Evolutionary conservation across 371 early-diverging fungal species (phyloP), one percentile per base, ranked within the genome.

Genomic region (Lichtheimia ramosa): DNA sequence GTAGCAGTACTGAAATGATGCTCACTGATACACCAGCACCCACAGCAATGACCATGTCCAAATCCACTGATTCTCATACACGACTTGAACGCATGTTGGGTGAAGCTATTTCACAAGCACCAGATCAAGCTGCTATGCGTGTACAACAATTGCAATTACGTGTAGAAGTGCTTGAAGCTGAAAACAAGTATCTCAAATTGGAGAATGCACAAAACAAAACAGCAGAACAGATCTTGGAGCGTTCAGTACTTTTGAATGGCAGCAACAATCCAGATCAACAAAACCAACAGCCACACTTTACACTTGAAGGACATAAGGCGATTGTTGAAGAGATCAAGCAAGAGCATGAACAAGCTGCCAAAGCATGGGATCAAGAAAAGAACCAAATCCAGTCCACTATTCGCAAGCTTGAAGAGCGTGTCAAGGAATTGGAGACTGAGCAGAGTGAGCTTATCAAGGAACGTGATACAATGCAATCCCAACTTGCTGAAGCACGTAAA

Each of bases 361-460:
- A 66, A n/a, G 48, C 42, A 0, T 73, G 74, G 69, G 60, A 65
- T 18, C 50, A 50, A 16, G 63, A 66, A 43, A 42, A 56, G 25
- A 62, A 57, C 4, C 56, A 57, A 23, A 41, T 61, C 46, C 27
- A 48, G 34, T 59, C 64, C 51, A 54, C 66, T 12, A 65, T 73
- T 13, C 59, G 71, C 58, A 67, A 71, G 27, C 53, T 75, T 3
- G 79, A 78, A 20, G 58, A 62, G 7, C 59, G 64, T 4, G 67
- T 81, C 27, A 58, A 55, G 8, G 84, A 84, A 25, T 61, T 89
- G 21, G 89, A 89, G 56, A 62, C 84, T 14, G 87, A 89, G 46
- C 82, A 88, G 16, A 51, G 79, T 5, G 62, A 66, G 0, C 65
- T 90, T 42, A 63, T 71, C 7, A 87, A 88, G 63, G 89, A 89